Evolutionary conservation across 441 rosid genomes (phyloP).

Genomic region (Erysimum pusillum): DNA sequence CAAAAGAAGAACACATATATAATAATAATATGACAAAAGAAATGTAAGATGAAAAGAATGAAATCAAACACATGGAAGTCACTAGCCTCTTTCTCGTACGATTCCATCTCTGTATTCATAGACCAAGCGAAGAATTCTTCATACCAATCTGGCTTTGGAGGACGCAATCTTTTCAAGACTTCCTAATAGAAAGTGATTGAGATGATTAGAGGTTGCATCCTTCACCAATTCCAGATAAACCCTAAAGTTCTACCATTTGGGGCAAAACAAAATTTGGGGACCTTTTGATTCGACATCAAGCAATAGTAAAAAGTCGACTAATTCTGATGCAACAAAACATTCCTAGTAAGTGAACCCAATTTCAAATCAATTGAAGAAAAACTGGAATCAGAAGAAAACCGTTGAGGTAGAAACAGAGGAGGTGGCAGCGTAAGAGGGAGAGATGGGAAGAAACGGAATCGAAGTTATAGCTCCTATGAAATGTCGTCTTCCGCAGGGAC

Average conservation of each 20-base stretch:
- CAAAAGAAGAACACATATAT: conserved; percentile 13
- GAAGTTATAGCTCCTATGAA: conserved; percentile 32
- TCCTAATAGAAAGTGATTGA: conserved; percentile 46
- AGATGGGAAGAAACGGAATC: conserved; percentile 27
- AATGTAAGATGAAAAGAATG: not conserved
- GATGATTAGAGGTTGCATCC: not conserved
- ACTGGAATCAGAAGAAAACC: not conserved
- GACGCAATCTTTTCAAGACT: conserved; percentile 60
- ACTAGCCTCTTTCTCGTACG: conserved; percentile 82
- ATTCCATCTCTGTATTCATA: conserved; percentile 55
- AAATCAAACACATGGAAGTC: not conserved
- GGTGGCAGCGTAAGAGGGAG: conserved; percentile 27
- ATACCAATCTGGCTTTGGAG: conserved; percentile 85
- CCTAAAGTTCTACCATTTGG: conserved; percentile 7
- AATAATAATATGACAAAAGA: not conserved
- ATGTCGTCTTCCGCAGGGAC: conserved; percentile 46
- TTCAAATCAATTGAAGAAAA: not conserved
- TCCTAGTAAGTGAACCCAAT: not conserved
- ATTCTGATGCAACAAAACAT: not conserved
- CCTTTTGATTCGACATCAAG: not conserved
- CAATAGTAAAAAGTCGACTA: not conserved
- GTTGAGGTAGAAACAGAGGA: conserved; percentile 24
- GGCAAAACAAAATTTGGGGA: not conserved
- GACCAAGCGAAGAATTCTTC: conserved; percentile 75
- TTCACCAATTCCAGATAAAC: no score